A percentile compares a stretch with the other conserved stretches of the same genome.
These are phyloP conservation scores for Scenedesmus sp. DNA, from an alignment of 163 green algal genomes.

Conservation along the genomic window DNA sequence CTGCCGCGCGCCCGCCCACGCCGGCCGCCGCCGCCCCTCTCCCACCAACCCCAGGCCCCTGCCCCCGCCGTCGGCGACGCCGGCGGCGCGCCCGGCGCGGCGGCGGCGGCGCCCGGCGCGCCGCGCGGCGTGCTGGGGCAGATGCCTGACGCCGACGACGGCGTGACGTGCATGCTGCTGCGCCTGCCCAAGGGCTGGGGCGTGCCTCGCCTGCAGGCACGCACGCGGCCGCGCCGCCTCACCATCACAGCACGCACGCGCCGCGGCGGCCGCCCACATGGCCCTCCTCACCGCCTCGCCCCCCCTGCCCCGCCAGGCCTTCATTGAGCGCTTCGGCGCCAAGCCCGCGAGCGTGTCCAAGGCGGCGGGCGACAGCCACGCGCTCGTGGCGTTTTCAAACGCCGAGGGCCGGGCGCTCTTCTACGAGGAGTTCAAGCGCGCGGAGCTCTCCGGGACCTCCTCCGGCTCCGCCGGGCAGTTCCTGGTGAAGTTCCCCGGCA, in stretches of 20 bases:
- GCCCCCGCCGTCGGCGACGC: neutral
- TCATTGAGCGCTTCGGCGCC: slow-evolving; percentile 28
- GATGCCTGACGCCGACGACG: slow-evolving; percentile 33
- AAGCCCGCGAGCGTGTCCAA: slow-evolving; percentile 11
- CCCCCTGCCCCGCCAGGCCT: too few species aligned
- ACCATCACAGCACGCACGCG: too few species aligned
- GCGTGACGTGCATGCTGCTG: slow-evolving; percentile 34
- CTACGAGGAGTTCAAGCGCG: slow-evolving; percentile 2
- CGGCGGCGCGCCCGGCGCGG: neutral
- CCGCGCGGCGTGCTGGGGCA: neutral
- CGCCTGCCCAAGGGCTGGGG: slow-evolving; percentile 34
- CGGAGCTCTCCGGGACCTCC: slow-evolving; percentile 16
- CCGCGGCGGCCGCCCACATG: too few species aligned
- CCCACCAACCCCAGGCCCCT: too few species aligned
- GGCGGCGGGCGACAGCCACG: neutral
- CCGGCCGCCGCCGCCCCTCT: too few species aligned
- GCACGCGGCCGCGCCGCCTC: neutral
- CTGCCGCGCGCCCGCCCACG: neutral
- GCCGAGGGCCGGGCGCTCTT: slow-evolving; percentile 19
- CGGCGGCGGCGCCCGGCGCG: neutral
- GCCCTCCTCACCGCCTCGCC: too few species aligned
- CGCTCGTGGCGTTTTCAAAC: slow-evolving; percentile 4
- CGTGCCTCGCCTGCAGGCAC: neutral
- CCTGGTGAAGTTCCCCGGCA: slow-evolving; percentile 17
- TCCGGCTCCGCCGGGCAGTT: slow-evolving; percentile 14